These are phyloP conservation scores for Amauroascus verrucosus DNA, from an alignment of 2,329 filamentous ascomycete genomes.

Conservation along the genomic window DNA sequence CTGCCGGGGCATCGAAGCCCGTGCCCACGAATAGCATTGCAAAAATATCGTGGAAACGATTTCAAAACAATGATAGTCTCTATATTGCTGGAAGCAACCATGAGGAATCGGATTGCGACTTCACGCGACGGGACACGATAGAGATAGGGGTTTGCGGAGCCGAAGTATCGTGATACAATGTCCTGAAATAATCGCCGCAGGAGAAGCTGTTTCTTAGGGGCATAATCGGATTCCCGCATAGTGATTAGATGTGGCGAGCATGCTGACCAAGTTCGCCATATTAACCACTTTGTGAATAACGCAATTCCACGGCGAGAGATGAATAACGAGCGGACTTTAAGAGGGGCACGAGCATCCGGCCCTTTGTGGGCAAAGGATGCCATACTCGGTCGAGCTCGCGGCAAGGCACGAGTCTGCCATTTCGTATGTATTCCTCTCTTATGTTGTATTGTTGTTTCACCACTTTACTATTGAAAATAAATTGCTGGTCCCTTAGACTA, in stretches of 20 bases:
- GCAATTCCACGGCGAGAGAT: background rate
- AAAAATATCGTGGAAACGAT: constrained; percentile 3
- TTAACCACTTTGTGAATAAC: background rate
- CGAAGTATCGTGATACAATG: background rate
- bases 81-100: constrained; percentile 2
- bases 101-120: background rate
- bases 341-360: no score
- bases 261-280: background rate
- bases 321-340: background rate
- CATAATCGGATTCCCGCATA: constrained; percentile 2
- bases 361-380: no score
- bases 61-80: background rate
- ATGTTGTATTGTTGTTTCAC: no score
- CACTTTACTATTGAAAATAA: no score
- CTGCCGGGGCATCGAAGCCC: constrained; percentile 5
- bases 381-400: background rate
- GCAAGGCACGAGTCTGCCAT: constrained; percentile 4
- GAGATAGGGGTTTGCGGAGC: background rate
- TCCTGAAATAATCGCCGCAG: background rate
- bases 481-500: no score
- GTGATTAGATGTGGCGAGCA: background rate
- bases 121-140: constrained; percentile 4
- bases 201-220: constrained; percentile 6
- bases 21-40: constrained; percentile 3
- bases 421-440: constrained; percentile 10